Evolutionary conservation across 1,284 basidiomycete genomes (phyloP), one percentile per base, ranked within the genome.

Genomic region (Leccinum pachyderme): DNA sequence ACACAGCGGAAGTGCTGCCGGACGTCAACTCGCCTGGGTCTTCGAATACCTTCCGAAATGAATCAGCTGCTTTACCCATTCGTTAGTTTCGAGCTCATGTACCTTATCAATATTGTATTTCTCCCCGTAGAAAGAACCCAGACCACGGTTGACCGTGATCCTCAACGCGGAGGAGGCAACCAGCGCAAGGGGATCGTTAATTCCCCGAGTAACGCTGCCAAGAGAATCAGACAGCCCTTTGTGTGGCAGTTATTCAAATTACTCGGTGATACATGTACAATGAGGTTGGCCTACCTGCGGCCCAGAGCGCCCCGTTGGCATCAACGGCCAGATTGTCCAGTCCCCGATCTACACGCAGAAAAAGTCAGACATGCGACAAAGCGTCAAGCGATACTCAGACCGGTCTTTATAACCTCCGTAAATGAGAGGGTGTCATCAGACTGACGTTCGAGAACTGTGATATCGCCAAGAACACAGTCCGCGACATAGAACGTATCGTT

Each of bases 41-140:
- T 68, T 87, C 84, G 54, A 87, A 84, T n/a, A 78, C 70, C 83
- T 85, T 57, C 44, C 12, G 27, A 31, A 46, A 46, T 31, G 45
- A 52, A 54, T 60, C 46, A 65, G 54, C 13, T 9, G 12, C 9
- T 31, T 37, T 47, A 27, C 13, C 13, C 39, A 45, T 32, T n/a
- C 12, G 41, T 29, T 12, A 37, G 32, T 9, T 49, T 31, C 15
- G 13, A 45, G 35, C 43, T 27, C 15, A 58, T 66, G 25, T 60
- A 83, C 84, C 77, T 80, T 86, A 52, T 83, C 78, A n/a, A 85
- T 64, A 47, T 74, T 79, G 61, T 79, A 84, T 60, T 86, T 87
- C 57, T 83, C 77, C n/a, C 83, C 84, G 55, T 80, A 86, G 62
- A 82, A 86, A 6, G 80, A 73, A 27, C 71, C 65, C 6, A 68